Percentiles rank a stretch among this genome's conserved stretches.
These are phyloP conservation scores for Colletotrichum gigasporum DNA, from an alignment of 2,329 filamentous ascomycete species.

Conservation along the genomic window DNA sequence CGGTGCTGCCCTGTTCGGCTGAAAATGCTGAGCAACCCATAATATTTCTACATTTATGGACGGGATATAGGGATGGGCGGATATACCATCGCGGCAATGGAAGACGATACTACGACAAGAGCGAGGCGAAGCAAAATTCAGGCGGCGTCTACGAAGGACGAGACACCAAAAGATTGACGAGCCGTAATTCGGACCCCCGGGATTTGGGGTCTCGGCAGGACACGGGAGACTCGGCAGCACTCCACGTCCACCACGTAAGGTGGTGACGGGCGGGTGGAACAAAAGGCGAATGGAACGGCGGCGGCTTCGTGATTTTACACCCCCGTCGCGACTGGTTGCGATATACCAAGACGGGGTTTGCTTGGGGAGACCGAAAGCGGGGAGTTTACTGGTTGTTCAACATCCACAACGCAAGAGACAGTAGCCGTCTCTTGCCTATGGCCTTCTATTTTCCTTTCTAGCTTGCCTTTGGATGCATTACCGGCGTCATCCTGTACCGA, in stretches of 20 bases:
- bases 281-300: background rate
- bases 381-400: too few species aligned
- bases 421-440: background rate
- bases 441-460: background rate
- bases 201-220: constrained; percentile 6
- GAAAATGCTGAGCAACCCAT: too few species aligned
- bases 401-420: background rate
- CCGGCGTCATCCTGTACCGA: background rate
- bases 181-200: background rate
- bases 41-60: too few species aligned
- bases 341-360: constrained; percentile 8
- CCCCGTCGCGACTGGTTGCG: constrained; percentile 8
- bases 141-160: background rate
- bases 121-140: background rate
- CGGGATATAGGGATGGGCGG: background rate
- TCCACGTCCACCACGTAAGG: background rate
- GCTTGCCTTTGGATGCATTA: background rate
- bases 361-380: too few species aligned
- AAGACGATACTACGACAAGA: too few species aligned
- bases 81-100: too few species aligned
- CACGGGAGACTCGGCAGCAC: background rate
- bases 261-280: background rate
- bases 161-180: background rate
- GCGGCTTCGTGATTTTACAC: background rate
- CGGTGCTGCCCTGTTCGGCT: constrained; percentile 72